A percentile compares a stretch with the other conserved stretches of the same genome.
Evolutionary conservation across 306 rosid genomes (phyloP).

Genomic region (Casuarina glauca): DNA sequence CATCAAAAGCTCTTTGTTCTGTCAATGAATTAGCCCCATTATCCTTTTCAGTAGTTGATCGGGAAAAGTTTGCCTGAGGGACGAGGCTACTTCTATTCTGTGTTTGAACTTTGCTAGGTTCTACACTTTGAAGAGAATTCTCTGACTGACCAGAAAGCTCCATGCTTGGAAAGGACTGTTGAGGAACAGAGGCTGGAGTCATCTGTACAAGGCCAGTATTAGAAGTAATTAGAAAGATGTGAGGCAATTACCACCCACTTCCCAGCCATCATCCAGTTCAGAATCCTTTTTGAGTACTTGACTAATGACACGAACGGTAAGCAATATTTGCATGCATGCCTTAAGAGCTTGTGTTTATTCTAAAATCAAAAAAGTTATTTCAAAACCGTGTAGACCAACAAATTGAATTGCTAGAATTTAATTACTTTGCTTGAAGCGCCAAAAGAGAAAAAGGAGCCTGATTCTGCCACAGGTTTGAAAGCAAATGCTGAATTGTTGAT

Average conservation of each 20-base stretch:
- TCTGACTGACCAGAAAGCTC: conserved; percentile 65
- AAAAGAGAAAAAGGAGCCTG: conserved; percentile 54
- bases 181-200: conserved; percentile 45
- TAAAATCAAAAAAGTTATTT: neutral
- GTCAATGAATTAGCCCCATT: conserved; percentile 36
- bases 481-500: conserved; percentile 58
- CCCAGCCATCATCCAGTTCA: conserved; percentile 10
- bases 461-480: conserved; percentile 64
- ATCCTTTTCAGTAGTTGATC: conserved; percentile 46
- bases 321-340: conserved; percentile 11
- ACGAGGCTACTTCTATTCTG: conserved; percentile 49
- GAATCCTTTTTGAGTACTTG: neutral
- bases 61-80: conserved; percentile 50
- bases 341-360: neutral
- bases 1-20: conserved; percentile 52
- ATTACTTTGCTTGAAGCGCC: conserved; percentile 71
- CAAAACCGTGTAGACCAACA: conserved; percentile 2
- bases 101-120: conserved; percentile 47
- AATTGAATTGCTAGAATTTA: conserved; percentile 3
- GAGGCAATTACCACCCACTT: conserved; percentile 13
- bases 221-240: conserved; percentile 26
- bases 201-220: conserved; percentile 43
- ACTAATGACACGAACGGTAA: conserved; percentile 18
- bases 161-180: conserved; percentile 49
- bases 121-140: conserved; percentile 52